Evolutionary conservation across 2,329 filamentous ascomycete genomes (phyloP).

Genomic region (Fusarium sp.): DNA sequence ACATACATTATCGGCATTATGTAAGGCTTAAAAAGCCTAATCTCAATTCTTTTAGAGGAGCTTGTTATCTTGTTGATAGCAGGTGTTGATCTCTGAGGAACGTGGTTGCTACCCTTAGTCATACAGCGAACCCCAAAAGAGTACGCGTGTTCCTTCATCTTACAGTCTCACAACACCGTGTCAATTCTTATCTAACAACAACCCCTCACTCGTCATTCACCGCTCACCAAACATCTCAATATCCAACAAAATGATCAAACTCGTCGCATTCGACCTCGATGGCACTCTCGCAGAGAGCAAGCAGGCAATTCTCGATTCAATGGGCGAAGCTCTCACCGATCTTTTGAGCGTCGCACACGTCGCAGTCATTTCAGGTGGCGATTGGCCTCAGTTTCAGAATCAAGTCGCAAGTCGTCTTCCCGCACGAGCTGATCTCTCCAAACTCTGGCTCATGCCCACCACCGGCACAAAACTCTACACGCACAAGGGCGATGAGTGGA

Average conservation of each 20-base stretch:
- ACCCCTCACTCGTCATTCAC: not conserved
- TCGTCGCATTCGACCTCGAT: constrained; percentile 23
- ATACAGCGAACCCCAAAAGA: not conserved
- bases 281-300: constrained; percentile 26
- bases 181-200: not conserved
- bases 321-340: constrained; percentile 17
- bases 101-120: not conserved
- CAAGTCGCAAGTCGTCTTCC: constrained; percentile 22
- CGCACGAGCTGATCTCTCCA: constrained; percentile 7
- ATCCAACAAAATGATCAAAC: constrained; percentile 7
- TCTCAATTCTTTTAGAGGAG: not conserved
- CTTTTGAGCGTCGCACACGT: constrained; percentile 16
- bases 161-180: not conserved
- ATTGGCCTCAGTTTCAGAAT: constrained; percentile 22
- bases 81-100: not conserved
- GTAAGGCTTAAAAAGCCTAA: fast-evolving
- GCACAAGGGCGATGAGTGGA: constrained; percentile 11
- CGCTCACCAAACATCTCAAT: not conserved
- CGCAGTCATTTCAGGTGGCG: constrained; percentile 20
- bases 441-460: constrained; percentile 24
- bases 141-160: not conserved
- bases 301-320: constrained; percentile 20
- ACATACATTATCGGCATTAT: not conserved
- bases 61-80: no score
- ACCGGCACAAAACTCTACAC: constrained; percentile 20